Evolutionary conservation across 371 early-diverging fungal genomes (phyloP).

Genomic region (Apophysomyces sp.): DNA sequence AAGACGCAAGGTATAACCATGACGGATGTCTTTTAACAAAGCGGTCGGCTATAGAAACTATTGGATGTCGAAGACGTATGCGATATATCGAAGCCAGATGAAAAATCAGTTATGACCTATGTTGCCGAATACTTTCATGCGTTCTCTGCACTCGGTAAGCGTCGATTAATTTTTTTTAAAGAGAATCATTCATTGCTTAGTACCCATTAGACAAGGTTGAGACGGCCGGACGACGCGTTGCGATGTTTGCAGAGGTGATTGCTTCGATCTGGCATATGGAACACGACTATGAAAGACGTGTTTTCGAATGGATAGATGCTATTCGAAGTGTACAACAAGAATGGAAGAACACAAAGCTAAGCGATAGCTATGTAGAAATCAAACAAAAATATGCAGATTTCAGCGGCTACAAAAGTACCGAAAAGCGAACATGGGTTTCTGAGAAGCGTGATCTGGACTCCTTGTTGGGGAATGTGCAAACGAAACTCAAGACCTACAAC

Average conservation of each 20-base stretch:
- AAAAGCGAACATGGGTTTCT: constrained; percentile 86
- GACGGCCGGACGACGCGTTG: constrained; percentile 88
- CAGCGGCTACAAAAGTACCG: constrained; percentile 76
- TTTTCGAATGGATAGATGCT: constrained; percentile 60
- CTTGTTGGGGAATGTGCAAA: constrained; percentile 90
- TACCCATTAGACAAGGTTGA: constrained; percentile 69
- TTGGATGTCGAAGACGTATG: constrained; percentile 96
- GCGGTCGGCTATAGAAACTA: constrained; percentile 50
- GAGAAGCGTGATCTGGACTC: constrained; percentile 89
- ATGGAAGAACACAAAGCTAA: constrained; percentile 69
- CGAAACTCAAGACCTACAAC: constrained; percentile 92
- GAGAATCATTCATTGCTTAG: not conserved
- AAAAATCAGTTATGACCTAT: constrained; percentile 97
- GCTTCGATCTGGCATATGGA: constrained; percentile 87
- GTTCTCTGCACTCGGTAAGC: constrained; percentile 77
- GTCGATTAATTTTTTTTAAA: not conserved
- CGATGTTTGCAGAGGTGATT: constrained; percentile 88
- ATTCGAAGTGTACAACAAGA: constrained; percentile 57
- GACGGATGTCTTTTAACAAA: not conserved
- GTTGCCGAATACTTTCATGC: constrained; percentile 99
- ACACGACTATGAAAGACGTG: constrained; percentile 87
- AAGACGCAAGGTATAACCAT: constrained; percentile 10
- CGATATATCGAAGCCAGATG: constrained; percentile 95
- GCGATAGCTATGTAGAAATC: constrained; percentile 74
- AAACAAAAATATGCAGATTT: constrained; percentile 74